Percentiles rank a stretch among this genome's conserved stretches.
Evolutionary conservation across 1,284 basidiomycete genomes (phyloP).

Genomic region (Microstroma glucosiphilum): DNA sequence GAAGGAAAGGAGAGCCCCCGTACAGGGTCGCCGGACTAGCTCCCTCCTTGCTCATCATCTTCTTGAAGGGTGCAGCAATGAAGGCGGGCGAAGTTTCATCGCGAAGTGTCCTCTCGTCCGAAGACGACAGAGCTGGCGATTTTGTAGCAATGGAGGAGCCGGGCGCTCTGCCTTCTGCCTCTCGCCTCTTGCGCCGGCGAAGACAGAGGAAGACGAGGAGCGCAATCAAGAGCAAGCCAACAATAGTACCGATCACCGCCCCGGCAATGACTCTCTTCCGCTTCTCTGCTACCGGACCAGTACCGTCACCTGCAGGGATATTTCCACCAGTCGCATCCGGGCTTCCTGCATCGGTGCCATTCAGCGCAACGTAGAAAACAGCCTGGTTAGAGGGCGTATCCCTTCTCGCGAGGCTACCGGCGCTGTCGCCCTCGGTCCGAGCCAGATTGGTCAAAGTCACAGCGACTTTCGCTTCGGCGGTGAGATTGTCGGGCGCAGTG

Average conservation of each 20-base stretch:
- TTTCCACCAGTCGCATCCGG: neutral
- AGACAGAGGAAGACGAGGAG: slow-evolving; percentile 35
- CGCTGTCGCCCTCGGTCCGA: neutral
- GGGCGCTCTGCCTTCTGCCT: slow-evolving; percentile 23
- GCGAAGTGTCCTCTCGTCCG: slow-evolving; percentile 31
- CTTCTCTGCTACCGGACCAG: too few species aligned
- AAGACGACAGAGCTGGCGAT: slow-evolving; percentile 5
- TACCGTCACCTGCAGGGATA: neutral
- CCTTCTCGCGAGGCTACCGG: neutral
- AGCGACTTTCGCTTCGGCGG: slow-evolving; percentile 9
- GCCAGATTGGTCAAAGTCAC: slow-evolving; percentile 9
- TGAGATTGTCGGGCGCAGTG: slow-evolving; percentile 5
- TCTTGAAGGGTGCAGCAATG: slow-evolving; percentile 15
- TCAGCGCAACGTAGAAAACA: slow-evolving; percentile 14
- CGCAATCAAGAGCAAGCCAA: slow-evolving; percentile 32
- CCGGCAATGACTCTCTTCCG: slow-evolving; percentile 21
- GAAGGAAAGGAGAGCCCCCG: slow-evolving; percentile 22
- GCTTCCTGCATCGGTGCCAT: slow-evolving; percentile 6
- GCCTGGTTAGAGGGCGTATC: slow-evolving; percentile 4
- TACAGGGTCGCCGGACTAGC: slow-evolving; percentile 11
- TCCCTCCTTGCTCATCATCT: slow-evolving; percentile 17
- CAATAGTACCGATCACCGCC: slow-evolving; percentile 27
- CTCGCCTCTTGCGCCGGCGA: slow-evolving; percentile 26
- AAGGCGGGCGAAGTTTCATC: slow-evolving; percentile 10
- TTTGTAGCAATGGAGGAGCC: neutral